Percentiles rank a stretch among this genome's conserved stretches.
Conservation (phyloP, 148 eudicot genomes). For the Polygonum aviculare region DNA sequence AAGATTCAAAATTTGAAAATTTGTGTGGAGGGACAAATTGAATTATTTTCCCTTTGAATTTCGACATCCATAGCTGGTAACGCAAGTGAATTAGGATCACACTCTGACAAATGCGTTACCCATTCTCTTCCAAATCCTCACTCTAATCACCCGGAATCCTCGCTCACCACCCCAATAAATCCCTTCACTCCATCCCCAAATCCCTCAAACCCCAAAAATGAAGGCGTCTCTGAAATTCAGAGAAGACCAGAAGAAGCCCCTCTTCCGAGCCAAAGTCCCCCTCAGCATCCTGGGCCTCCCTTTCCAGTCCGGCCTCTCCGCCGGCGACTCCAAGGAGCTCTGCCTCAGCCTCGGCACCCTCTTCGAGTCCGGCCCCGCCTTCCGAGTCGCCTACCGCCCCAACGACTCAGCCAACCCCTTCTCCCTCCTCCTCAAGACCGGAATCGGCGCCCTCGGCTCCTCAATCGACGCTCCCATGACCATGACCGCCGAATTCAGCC, state of each 20-base stretch:
- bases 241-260: conserved; percentile 70
- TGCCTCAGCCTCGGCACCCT: conserved; percentile 43
- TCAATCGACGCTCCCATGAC: conserved; percentile 60
- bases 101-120: background rate
- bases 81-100: background rate
- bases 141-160: background rate
- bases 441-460: conserved; percentile 64
- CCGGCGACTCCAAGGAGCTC: conserved; percentile 70
- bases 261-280: conserved; percentile 70
- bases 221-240: conserved; percentile 82
- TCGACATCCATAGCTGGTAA: background rate
- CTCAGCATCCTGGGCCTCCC: conserved; percentile 55
- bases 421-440: conserved; percentile 53
- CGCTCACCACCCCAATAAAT: background rate
- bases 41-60: background rate
- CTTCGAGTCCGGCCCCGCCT: conserved; percentile 66
- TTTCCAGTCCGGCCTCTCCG: conserved; percentile 53
- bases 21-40: background rate
- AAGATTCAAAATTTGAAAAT: background rate
- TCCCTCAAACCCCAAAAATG: conserved; percentile 27
- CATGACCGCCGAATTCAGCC: conserved; percentile 69
- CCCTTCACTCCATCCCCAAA: background rate
- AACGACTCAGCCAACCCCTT: conserved; percentile 63
- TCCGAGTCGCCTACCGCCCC: conserved; percentile 66
- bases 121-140: background rate